Evolutionary conservation across 305 asterid genomes (phyloP), one percentile per base, ranked within the genome.

Genomic region (Solanum hybrid): DNA sequence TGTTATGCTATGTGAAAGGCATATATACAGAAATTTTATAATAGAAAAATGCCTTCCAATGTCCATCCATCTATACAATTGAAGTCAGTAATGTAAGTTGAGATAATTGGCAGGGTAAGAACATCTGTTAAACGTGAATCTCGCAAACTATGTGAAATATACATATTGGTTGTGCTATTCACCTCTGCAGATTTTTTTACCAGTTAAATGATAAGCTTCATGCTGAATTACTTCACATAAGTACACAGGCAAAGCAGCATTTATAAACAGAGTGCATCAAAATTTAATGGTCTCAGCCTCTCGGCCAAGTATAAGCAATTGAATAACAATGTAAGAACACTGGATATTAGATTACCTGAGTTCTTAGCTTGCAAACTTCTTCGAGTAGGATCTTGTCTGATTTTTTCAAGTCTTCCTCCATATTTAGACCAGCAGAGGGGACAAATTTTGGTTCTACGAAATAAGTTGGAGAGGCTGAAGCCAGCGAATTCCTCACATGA

Each of bases 341-440:
- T 24, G 61, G 51, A 26, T 35, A 86, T 64, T n/a, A 73, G 74
- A 86, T 84, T 92, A 93, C 95, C 93, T 91, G 91, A 90, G 76
- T 83, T 88, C 89, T 90, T 57, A 93, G 93, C 90, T 73, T 91
- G 78, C 89, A 91, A 61, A 90, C 92, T 92, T 93, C 94, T 83
- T 91, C 90, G 42, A 87, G 71, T 34, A 91, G 90, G 87, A 83
- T 24, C 89, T 91, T 88, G 78, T 86, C 92, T 7, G 91, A 92
- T 69, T 84, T 89, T 24, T 89, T 71, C 24, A 76, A 16, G 78
- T 89, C 86, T 34, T 89, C 90, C 86, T 85, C 90, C 78, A 73
- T 83, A 61, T 89, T 77, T 57, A 67, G 69, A 36, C 88, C 89
- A 67, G 89, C 22, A 22, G 90, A 78, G 67, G 86, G 31, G 6